phyloP scores from a whole-genome alignment of 1,284 basidiomycete species.

The Cutaneotrichosporon sp. region DNA sequence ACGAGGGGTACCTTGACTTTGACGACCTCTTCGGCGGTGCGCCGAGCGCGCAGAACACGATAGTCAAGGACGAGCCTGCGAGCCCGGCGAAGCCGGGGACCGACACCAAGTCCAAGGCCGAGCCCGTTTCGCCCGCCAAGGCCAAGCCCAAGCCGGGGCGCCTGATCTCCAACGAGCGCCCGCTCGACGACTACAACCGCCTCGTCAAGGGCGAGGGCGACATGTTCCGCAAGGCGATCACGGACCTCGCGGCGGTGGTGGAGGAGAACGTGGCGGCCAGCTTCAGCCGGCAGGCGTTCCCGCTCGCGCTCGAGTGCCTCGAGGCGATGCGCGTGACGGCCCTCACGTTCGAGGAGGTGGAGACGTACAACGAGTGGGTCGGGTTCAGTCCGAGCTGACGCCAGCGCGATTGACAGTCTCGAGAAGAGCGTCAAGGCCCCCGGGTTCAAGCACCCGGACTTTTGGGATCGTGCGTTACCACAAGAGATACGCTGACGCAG shows the following conservation, averaged over 20 bases:
- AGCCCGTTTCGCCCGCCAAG: constrained; percentile 21
- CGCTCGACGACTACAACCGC: constrained; percentile 71
- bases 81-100: constrained; percentile 6
- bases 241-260: constrained; percentile 71
- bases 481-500: constrained; percentile 19
- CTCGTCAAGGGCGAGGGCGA: constrained; percentile 68
- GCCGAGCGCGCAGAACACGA: neutral
- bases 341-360: constrained; percentile 55
- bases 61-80: constrained; percentile 18
- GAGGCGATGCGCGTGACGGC: constrained; percentile 65
- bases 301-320: constrained; percentile 74
- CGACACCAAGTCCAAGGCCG: constrained; percentile 56
- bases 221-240: constrained; percentile 70
- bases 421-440: constrained; percentile 37
- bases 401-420: constrained; percentile 40
- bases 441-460: constrained; percentile 50
- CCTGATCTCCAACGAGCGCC: constrained; percentile 66
- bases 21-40: constrained; percentile 48
- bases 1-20: constrained; percentile 51
- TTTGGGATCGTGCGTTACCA: constrained; percentile 39
- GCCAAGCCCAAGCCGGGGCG: constrained; percentile 38
- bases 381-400: neutral
- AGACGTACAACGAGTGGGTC: constrained; percentile 51
- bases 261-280: constrained; percentile 68
- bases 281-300: constrained; percentile 65